Conservation (phyloP, 257 asterid species). For the Cruciata laevipes region DNA sequence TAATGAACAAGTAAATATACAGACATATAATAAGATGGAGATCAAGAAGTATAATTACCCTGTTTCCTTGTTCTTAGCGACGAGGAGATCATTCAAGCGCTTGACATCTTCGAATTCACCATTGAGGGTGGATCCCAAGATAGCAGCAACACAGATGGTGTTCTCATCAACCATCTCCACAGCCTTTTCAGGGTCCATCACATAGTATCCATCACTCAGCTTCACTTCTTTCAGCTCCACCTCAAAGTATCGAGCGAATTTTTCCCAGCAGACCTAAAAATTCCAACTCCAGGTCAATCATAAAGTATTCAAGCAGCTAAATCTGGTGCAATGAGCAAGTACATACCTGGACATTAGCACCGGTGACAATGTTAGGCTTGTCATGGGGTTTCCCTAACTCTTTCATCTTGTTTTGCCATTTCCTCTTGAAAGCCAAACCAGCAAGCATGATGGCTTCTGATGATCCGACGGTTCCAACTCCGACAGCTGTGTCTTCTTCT, state of each 20-base stretch:
- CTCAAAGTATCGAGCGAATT: conserved; percentile 83
- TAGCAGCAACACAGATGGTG: conserved; percentile 91
- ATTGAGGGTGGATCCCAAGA: conserved; percentile 77
- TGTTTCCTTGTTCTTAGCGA: conserved; percentile 57
- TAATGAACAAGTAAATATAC: background rate
- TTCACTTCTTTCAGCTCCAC: conserved; percentile 90
- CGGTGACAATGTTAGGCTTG: conserved; percentile 88
- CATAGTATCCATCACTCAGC: conserved; percentile 71
- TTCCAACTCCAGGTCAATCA: background rate
- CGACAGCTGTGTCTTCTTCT: conserved; percentile 71
- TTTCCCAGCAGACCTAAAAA: conserved; percentile 76
- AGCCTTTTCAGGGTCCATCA: conserved; percentile 85
- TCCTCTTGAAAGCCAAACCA: conserved; percentile 86
- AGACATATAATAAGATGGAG: background rate
- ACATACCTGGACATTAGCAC: conserved; percentile 85
- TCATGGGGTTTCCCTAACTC: conserved; percentile 61
- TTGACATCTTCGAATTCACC: conserved; percentile 95
- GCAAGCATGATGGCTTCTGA: conserved; percentile 96
- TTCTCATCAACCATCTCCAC: conserved; percentile 87
- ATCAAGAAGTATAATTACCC: conserved; percentile 65
- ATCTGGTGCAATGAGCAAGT: background rate
- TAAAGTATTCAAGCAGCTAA: background rate
- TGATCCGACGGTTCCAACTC: conserved; percentile 90
- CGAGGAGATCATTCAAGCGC: conserved; percentile 59
- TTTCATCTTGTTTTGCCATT: conserved; percentile 90